Evolutionary conservation across 2,329 filamentous ascomycete species (phyloP).

Genomic region (Thelonectria olida): DNA sequence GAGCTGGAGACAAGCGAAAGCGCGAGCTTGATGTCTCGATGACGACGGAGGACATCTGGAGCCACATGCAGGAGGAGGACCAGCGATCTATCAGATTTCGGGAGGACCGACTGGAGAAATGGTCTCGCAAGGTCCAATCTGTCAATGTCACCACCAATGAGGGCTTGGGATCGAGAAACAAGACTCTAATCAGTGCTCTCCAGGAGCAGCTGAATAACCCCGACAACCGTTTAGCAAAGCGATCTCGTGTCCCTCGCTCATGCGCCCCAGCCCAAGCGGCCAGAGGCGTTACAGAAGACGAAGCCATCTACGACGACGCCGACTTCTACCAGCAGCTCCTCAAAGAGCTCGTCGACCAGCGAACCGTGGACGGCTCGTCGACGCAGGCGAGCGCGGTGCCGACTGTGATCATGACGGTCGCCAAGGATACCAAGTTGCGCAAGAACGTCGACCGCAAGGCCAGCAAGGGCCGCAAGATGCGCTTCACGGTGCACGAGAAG

Average conservation of each 20-base stretch:
- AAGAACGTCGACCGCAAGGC: conserved; percentile 91
- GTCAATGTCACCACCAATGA: conserved; percentile 53
- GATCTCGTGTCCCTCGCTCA: conserved; percentile 76
- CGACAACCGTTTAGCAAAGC: conserved; percentile 71
- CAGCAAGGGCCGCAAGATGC: conserved; percentile 92
- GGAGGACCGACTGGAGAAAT: conserved; percentile 83
- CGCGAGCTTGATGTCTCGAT: conserved; percentile 62
- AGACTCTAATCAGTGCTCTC: conserved; percentile 70
- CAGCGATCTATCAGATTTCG: conserved; percentile 66
- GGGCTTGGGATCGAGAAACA: conserved; percentile 43
- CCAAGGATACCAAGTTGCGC: conserved; percentile 81
- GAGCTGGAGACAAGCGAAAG: conserved; percentile 70
- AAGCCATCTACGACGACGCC: conserved; percentile 86
- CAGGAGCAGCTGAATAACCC: conserved; percentile 73
- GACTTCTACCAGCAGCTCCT: conserved; percentile 94
- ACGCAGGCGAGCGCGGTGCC: conserved; percentile 56
- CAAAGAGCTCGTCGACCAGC: conserved; percentile 91
- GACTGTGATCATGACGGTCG: conserved; percentile 71
- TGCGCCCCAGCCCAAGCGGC: conserved; percentile 77
- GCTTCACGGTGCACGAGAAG: conserved; percentile 96
- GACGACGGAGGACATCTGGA: conserved; percentile 75
- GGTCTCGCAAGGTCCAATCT: conserved; percentile 75
- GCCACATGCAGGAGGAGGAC: conserved; percentile 74
- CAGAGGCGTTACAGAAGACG: conserved; percentile 65
- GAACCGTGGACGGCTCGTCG: conserved; percentile 73